Evolutionary conservation across 2,329 filamentous ascomycete genomes (phyloP), one percentile per base, ranked within the genome.

Genomic region (Diatrype stigma): DNA sequence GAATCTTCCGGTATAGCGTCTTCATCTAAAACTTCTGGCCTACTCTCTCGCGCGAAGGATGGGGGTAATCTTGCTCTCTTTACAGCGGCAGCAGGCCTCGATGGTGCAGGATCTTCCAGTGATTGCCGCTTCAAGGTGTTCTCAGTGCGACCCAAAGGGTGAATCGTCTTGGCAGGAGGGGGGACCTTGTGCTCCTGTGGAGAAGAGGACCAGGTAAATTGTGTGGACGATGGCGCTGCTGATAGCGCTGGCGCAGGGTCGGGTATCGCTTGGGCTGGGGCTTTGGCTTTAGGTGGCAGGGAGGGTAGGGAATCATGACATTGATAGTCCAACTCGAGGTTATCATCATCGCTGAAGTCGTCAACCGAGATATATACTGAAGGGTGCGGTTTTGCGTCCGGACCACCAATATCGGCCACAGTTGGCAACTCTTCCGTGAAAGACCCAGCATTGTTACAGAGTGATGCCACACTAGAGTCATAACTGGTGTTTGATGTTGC

Each of bases 331-430:
- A 88, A 69, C 54, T 89, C 88, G 22, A 96, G 74, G 50, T 90
- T 81, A 19, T 86, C 79, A 59, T 96, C 91, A 64, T 93, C 89
- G 61, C 90, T 90, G 58, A 96, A 94, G 63, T 96, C 92, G 60
- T 93, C 85, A 55, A 91, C 88, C 53, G 84, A 81, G 56, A 91
- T 88, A 53, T 79, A 81, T 10, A 87, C 79, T 6, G 63, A 53
- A n/a, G 57, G 46, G 5, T 56, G 49, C 10, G 57, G 45, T 47
- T 67, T 69, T 54, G 59, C 46, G 23, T 62, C 51, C 10, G 52
- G 49, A 34, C 57, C 58, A 12, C 59, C 54, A 40, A 66, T 62
- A 1, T 67, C 68, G 60, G 47, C 73, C 66, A 53, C 75, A 64
- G 5, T 66, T 56, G 37, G 64, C 23, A 65, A 62, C 32, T 65